Percentiles rank a stretch among this genome's conserved stretches.
phyloP scores from a whole-genome alignment of 1,284 basidiomycete genomes.

The Leccinum colubrinum region DNA sequence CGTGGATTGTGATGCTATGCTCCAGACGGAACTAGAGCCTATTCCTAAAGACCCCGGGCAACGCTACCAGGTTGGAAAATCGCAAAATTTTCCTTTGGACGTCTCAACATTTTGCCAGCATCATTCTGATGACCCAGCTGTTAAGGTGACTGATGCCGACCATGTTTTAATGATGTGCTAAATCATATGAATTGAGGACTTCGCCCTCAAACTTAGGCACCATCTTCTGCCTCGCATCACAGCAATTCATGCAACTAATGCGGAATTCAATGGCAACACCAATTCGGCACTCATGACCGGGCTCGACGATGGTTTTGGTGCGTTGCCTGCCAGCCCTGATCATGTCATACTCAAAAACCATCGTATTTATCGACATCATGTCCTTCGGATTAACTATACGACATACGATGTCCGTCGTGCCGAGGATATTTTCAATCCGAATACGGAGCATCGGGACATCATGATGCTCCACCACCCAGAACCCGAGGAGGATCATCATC shows the following conservation, averaged over 20 bases:
- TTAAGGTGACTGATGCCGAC: neutral
- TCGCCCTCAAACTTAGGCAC: neutral
- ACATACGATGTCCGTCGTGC: neutral
- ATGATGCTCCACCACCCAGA: neutral
- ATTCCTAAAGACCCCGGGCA: no score
- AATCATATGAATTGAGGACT: no score
- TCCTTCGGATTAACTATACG: neutral
- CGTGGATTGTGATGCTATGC: no score
- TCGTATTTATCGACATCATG: neutral
- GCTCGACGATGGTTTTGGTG: neutral
- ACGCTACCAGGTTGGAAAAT: no score
- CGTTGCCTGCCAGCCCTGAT: neutral
- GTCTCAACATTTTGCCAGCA: neutral
- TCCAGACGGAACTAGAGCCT: no score
- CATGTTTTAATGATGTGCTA: neutral
- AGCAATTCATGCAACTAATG: neutral
- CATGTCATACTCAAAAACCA: neutral
- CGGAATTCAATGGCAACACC: neutral
- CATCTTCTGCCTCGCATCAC: neutral
- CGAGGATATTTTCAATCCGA: neutral
- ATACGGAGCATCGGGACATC: neutral
- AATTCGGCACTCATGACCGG: neutral
- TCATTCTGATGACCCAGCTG: neutral
- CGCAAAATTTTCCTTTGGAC: no score
- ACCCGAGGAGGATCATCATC: neutral